These are phyloP conservation scores for Rutstroemia sp. DNA, from an alignment of 2,329 filamentous ascomycete species.

Conservation along the genomic window DNA sequence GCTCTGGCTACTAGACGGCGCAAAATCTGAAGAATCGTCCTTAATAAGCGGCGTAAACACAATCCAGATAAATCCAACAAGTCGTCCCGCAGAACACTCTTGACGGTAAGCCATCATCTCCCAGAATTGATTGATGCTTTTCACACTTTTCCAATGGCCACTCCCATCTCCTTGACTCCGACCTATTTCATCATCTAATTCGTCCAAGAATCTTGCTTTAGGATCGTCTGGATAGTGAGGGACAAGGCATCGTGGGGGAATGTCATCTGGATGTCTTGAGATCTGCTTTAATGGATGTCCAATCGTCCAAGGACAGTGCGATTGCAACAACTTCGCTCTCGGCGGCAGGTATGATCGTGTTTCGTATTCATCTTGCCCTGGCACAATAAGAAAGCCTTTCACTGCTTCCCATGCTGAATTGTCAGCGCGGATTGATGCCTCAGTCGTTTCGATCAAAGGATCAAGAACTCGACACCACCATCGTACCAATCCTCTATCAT, in stretches of 20 bases:
- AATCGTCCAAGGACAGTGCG: constrained; percentile 49
- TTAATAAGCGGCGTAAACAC: constrained; percentile 48
- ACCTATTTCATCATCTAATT: constrained; percentile 76
- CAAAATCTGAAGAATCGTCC: constrained; percentile 8
- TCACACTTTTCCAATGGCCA: constrained; percentile 77
- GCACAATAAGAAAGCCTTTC: constrained; percentile 80
- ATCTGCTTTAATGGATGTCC: constrained; percentile 62
- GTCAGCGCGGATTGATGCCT: background rate
- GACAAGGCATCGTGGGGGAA: constrained; percentile 76
- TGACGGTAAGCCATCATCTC: constrained; percentile 96
- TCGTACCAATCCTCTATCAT: constrained; percentile 80
- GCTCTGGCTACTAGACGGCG: constrained; percentile 16
- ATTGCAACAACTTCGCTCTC: constrained; percentile 22
- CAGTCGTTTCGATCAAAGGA: constrained; percentile 46
- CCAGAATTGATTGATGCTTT: constrained; percentile 88
- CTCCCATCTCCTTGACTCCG: constrained; percentile 47
- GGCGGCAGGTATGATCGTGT: constrained; percentile 70
- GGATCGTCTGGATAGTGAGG: constrained; percentile 93
- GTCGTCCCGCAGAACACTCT: constrained; percentile 84
- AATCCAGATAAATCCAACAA: constrained; percentile 94
- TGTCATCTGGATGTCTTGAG: constrained; percentile 54
- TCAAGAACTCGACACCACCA: constrained; percentile 95
- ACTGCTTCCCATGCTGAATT: constrained; percentile 36
- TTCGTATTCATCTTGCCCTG: constrained; percentile 77
- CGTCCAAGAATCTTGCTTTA: constrained; percentile 80